phyloP scores from a whole-genome alignment of 2,329 filamentous ascomycete species.

The Pseudogymnoascus sp. region DNA sequence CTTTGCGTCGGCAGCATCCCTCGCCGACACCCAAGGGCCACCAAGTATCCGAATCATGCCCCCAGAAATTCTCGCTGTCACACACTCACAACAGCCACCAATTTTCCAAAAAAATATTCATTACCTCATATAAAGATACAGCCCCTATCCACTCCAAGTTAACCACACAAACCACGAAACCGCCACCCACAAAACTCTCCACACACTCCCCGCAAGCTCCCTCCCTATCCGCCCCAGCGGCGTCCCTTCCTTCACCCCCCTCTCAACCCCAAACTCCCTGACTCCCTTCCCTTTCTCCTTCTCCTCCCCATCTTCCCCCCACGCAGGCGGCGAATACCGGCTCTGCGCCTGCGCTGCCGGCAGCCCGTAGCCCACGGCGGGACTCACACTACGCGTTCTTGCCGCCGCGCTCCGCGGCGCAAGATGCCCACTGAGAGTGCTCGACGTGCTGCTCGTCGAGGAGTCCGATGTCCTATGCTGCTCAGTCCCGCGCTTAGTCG shows the following conservation, averaged over 20 bases:
- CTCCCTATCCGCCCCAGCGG: slow-evolving; percentile 41
- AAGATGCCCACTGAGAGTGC: slow-evolving; percentile 16
- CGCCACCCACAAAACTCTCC: slow-evolving; percentile 55
- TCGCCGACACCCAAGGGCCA: background rate
- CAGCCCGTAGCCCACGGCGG: slow-evolving; percentile 24
- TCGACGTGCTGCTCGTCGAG: slow-evolving; percentile 23
- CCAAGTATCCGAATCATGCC: background rate
- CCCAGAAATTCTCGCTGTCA: background rate
- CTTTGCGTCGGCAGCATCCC: no score
- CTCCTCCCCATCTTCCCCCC: slow-evolving; percentile 7
- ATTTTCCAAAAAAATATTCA: background rate
- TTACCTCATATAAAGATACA: background rate
- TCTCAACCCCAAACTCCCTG: background rate
- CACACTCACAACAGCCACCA: background rate
- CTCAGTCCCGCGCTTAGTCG: slow-evolving; percentile 8
- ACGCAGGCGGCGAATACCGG: slow-evolving; percentile 15
- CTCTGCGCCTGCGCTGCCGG: slow-evolving; percentile 16
- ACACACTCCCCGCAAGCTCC: slow-evolving; percentile 55
- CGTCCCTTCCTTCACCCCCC: slow-evolving; percentile 24
- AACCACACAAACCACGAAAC: slow-evolving; percentile 59
- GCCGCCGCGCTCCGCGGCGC: slow-evolving; percentile 22
- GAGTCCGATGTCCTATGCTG: slow-evolving; percentile 19
- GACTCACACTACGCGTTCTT: slow-evolving; percentile 22
- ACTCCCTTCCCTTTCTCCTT: slow-evolving; percentile 9
- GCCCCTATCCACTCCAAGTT: slow-evolving; percentile 48